Percentiles rank a stretch among this genome's conserved stretches.
Conservation (phyloP, 768 basidiomycete genomes). For the Amanita thiersii region DNA sequence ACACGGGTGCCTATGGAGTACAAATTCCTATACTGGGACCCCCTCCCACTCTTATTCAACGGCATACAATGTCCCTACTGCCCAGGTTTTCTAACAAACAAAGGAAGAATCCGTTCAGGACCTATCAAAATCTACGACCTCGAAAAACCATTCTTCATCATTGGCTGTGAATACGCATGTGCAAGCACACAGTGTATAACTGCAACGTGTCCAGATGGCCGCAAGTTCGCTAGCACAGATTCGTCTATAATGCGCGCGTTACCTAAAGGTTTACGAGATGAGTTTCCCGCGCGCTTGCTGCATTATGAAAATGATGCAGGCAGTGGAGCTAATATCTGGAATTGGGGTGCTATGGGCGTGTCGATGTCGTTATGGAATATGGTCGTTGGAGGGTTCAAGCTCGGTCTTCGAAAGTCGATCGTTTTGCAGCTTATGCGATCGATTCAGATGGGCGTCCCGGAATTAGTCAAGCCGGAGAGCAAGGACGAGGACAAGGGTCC, state of each 20-base stretch:
- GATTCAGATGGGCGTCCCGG: conserved; percentile 47
- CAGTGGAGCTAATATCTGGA: conserved; percentile 56
- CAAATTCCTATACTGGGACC: conserved; percentile 84
- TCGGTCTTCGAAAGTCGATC: conserved; percentile 53
- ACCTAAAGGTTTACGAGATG: conserved; percentile 59
- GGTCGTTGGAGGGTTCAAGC: conserved; percentile 48
- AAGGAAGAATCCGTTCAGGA: conserved; percentile 64
- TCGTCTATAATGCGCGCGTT: conserved; percentile 62
- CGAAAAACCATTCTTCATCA: conserved; percentile 73
- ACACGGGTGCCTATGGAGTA: conserved; percentile 66
- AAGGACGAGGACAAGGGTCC: conserved; percentile 19
- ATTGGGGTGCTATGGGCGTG: conserved; percentile 71
- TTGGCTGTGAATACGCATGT: conserved; percentile 78
- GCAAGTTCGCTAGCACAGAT: conserved; percentile 67
- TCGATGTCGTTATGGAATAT: conserved; percentile 68
- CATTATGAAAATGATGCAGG: conserved; percentile 52
- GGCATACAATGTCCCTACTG: conserved; percentile 72
- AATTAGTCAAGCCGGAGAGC: conserved; percentile 26
- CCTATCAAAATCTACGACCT: conserved; percentile 78
- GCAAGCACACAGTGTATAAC: conserved; percentile 39
- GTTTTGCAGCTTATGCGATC: conserved; percentile 51
- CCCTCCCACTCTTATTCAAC: conserved; percentile 74
- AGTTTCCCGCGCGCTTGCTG: conserved; percentile 62
- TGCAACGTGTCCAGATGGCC: conserved; percentile 39
- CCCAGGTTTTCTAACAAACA: conserved; percentile 48